phyloP scores from a whole-genome alignment of 768 basidiomycete genomes.

The Daedaleopsis nitida region DNA sequence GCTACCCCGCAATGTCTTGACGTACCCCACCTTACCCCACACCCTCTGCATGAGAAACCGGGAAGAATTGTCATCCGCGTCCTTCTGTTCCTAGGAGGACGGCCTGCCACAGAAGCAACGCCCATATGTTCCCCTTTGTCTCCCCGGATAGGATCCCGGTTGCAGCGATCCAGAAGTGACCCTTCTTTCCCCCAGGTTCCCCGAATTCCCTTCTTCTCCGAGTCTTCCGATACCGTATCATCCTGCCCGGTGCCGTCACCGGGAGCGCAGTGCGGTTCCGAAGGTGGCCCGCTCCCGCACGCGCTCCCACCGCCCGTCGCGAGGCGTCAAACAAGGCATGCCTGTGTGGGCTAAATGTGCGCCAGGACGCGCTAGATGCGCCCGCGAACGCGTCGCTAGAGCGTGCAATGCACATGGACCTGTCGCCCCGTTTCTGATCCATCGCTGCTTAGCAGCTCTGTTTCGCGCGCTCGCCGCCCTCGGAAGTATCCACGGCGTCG shows the following conservation, averaged over 20 bases:
- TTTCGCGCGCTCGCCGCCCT: neutral
- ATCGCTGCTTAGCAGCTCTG: neutral
- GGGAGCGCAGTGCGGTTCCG: neutral
- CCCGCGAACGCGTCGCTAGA: neutral
- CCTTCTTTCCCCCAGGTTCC: neutral
- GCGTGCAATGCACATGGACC: neutral
- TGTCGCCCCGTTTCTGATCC: neutral
- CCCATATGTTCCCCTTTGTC: too few species aligned
- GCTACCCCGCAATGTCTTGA: neutral
- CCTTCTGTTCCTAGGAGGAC: too few species aligned
- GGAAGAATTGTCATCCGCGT: neutral
- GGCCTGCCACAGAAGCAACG: too few species aligned
- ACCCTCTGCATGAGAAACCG: neutral
- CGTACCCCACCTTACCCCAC: neutral
- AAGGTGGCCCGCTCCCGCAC: neutral
- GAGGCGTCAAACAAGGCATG: neutral
- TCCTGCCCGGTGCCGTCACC: neutral
- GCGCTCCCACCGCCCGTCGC: neutral
- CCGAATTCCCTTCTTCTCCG: neutral
- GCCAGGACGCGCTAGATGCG: neutral
- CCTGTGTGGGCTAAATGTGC: neutral
- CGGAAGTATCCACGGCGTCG: conserved; percentile 14
- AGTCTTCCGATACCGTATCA: neutral
- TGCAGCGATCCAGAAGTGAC: neutral
- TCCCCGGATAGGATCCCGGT: too few species aligned